Base-by-base conservation (phyloP, 208 protist genomes). In the Leishmania aethiopica region DNA sequence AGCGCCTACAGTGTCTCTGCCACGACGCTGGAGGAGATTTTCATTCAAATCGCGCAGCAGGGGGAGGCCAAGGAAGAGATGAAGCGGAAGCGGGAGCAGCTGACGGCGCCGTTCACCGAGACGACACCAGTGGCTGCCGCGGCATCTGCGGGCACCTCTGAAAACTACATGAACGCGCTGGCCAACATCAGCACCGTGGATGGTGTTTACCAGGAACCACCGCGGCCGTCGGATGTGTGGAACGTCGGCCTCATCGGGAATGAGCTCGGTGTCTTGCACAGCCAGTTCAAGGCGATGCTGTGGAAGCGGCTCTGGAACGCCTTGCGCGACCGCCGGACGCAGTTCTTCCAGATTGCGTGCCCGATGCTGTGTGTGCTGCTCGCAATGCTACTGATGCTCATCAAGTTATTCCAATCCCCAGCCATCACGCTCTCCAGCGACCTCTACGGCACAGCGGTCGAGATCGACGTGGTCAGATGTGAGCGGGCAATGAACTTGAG, bases 11-110 rank as follows among this genome's bases (percentile, higher is more conserved):
- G 87, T 59, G 73, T 96, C 42, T 89, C 90, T 55, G 88, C 86
- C 7, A 96, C 92, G 11, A 95, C 91, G 66, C 84, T 95, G 42
- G 91, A 96, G 77, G 89, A 97, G 80, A 93, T 97, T 45, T 96
- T 96, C 78, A 84, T 96, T 35, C 74, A 84, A 32, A 86, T 95
- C 47, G 88, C 87, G 19, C 86, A 90, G 74, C 86, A 83, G 45
- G 84, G 86, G 73, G 84, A 84, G 42, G 74, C 76, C 75, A 84
- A 84, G 69, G 81, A 84, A 57, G 69, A 75, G 60, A 76, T 72
- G 42, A 2, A 80, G 70, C 73, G 49, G 49, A 81, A 73, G 35
- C 37, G 55, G 15, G 71, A 66, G 49, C 60, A 40, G 40, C 22
- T 4, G 25, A 59, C 22, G 55, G 32, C 49, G 53, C 15, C 71